phyloP scores from a whole-genome alignment of 371 early-diverging fungal genomes.

The Rhizomucor miehei region DNA sequence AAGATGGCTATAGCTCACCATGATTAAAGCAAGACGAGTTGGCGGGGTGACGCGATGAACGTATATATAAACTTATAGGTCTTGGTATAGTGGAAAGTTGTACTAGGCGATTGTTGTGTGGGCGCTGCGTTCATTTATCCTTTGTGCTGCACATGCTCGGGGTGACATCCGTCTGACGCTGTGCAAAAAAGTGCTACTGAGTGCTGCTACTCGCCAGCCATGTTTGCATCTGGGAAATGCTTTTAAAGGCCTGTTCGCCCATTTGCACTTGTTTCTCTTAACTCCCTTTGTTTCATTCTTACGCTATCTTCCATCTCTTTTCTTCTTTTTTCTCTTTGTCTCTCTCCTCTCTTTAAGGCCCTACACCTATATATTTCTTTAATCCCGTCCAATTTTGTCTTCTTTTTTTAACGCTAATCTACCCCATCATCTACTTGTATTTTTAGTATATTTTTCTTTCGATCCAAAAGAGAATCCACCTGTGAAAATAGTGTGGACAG shows the following conservation, averaged over 20 bases:
- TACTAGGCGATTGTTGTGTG: too few relatives aligned
- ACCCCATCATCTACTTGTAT: neutral
- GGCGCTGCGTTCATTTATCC: too few relatives aligned
- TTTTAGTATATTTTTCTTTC: neutral
- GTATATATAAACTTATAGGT: too few relatives aligned
- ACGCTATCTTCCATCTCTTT: neutral
- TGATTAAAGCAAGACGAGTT: too few relatives aligned
- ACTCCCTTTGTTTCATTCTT: conserved; percentile 5
- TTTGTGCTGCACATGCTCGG: conserved; percentile 13
- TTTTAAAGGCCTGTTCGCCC: neutral
- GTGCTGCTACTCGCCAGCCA: conserved; percentile 1
- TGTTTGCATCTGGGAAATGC: neutral
- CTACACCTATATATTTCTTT: neutral
- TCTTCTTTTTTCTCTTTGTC: neutral
- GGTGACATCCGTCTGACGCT: conserved; percentile 8
- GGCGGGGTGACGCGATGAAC: too few relatives aligned
- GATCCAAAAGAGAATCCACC: neutral
- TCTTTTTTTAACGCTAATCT: conserved; percentile 1
- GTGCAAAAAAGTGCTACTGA: conserved; percentile 1
- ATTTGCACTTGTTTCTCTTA: conserved; percentile 4
- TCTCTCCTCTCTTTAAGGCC: neutral
- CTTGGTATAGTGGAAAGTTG: too few relatives aligned
- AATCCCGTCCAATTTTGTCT: neutral
- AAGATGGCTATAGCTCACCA: neutral
- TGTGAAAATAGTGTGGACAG: neutral